Evolutionary conservation across 1,139 yeast species (phyloP).

Genomic region (Yarrowia galli): DNA sequence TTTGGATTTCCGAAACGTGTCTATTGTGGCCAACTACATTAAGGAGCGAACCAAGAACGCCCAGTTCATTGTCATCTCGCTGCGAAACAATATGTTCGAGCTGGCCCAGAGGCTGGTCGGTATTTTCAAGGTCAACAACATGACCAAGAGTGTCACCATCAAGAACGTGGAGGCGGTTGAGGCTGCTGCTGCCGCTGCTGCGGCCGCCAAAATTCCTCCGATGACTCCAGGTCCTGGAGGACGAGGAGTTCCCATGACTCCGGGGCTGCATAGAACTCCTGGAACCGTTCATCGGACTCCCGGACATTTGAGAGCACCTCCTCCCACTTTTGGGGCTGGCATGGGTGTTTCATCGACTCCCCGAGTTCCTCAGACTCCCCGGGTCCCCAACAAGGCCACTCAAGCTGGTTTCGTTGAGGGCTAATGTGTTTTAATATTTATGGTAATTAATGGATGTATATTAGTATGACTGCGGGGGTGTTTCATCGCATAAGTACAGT

Average conservation of each 20-base stretch:
- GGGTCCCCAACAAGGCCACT: neutral
- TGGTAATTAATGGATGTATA: constrained; percentile 22
- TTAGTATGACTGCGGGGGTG: too few species aligned
- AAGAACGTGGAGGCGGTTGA: constrained; percentile 61
- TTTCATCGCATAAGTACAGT: too few species aligned
- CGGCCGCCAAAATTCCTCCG: constrained; percentile 21
- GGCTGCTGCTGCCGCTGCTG: constrained; percentile 28
- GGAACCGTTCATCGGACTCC: constrained; percentile 2
- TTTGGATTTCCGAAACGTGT: constrained; percentile 92
- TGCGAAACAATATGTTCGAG: constrained; percentile 97
- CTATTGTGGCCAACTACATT: constrained; percentile 96
- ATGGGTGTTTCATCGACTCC: constrained; percentile 24
- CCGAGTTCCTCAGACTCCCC: constrained; percentile 6
- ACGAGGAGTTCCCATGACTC: constrained; percentile 8
- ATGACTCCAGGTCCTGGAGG: constrained; percentile 22
- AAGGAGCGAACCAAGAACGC: constrained; percentile 96
- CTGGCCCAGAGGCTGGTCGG: constrained; percentile 94
- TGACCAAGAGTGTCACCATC: constrained; percentile 83
- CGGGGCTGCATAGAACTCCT: constrained; percentile 19
- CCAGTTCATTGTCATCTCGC: constrained; percentile 92
- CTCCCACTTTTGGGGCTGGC: constrained; percentile 16
- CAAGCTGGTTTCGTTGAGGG: constrained; percentile 33
- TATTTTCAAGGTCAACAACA: constrained; percentile 89
- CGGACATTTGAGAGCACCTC: constrained; percentile 4
- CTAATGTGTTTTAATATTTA: neutral